These are phyloP conservation scores for Cryptosporidium viatorum DNA, from an alignment of 169 alveolate species.

Conservation along the genomic window DNA sequence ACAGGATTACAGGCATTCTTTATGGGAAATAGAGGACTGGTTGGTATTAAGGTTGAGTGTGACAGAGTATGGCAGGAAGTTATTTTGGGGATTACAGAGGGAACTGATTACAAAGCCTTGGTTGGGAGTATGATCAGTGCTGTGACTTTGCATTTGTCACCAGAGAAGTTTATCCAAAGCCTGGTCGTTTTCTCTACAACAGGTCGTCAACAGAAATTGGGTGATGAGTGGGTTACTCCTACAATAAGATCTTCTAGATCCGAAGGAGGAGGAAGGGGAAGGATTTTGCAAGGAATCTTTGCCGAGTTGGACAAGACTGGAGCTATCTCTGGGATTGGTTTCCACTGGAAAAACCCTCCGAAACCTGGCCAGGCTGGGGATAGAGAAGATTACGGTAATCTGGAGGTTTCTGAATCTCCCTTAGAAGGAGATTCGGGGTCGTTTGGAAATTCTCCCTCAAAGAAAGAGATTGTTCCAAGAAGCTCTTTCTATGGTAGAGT, in stretches of 20 bases:
- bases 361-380: slow-evolving; percentile 65
- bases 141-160: slow-evolving; percentile 57
- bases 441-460: not conserved
- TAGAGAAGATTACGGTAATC: slow-evolving; percentile 48
- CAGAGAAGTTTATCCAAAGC: slow-evolving; percentile 73
- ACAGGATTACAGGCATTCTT: slow-evolving; percentile 60
- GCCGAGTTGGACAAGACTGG: slow-evolving; percentile 66
- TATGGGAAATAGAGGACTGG: slow-evolving; percentile 72
- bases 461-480: slow-evolving; percentile 53
- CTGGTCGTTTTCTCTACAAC: slow-evolving; percentile 29
- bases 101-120: slow-evolving; percentile 51
- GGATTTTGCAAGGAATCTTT: slow-evolving; percentile 53
- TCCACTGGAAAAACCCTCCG: slow-evolving; percentile 53
- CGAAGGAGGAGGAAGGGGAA: slow-evolving; percentile 51
- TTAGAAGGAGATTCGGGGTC: not conserved
- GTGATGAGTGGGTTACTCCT: slow-evolving; percentile 63
- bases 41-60: slow-evolving; percentile 67
- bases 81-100: slow-evolving; percentile 64
- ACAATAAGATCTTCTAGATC: slow-evolving; percentile 57
- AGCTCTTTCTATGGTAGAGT: slow-evolving; percentile 70
- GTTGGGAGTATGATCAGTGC: slow-evolving; percentile 67
- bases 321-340: slow-evolving; percentile 70
- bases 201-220: slow-evolving; percentile 54
- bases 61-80: slow-evolving; percentile 71
- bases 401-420: slow-evolving; percentile 38